Percentiles rank a stretch among this genome's conserved stretches.
These are phyloP conservation scores for Neurospora sp. DNA, from an alignment of 495 filamentous ascomycete genomes.

Conservation along the genomic window DNA sequence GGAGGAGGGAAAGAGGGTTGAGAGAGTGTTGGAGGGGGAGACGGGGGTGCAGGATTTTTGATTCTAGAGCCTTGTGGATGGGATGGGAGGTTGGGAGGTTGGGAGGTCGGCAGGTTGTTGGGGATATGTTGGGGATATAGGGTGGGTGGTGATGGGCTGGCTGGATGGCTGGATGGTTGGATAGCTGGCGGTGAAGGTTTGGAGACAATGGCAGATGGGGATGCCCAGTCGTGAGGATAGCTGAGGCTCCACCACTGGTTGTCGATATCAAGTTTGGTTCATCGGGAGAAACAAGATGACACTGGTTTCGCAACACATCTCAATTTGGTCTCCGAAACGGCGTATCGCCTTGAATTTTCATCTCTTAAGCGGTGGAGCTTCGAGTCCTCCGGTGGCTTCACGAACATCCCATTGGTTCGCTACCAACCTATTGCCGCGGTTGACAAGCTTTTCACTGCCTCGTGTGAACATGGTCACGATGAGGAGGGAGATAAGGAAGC, in stretches of 20 bases:
- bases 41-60: conserved; percentile 80
- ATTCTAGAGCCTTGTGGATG: neutral
- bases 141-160: neutral
- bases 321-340: neutral
- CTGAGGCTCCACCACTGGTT: neutral
- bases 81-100: neutral
- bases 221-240: neutral
- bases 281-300: neutral
- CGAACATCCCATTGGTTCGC: neutral
- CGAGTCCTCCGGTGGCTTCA: neutral
- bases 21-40: conserved; percentile 45
- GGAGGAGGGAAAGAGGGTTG: conserved; percentile 21
- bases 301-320: neutral
- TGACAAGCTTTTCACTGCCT: neutral
- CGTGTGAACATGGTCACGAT: too few relatives aligned
- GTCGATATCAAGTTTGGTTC: neutral
- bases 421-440: neutral
- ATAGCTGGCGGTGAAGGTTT: neutral
- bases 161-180: neutral
- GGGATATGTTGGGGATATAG: neutral
- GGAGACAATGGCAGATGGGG: neutral
- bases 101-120: neutral
- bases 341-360: too few relatives aligned
- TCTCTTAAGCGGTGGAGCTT: too few relatives aligned
- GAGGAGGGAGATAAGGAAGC: too few relatives aligned